Base-by-base conservation (phyloP, 2,329 filamentous ascomycete species). In the Cadophora luteo-olivacea region DNA sequence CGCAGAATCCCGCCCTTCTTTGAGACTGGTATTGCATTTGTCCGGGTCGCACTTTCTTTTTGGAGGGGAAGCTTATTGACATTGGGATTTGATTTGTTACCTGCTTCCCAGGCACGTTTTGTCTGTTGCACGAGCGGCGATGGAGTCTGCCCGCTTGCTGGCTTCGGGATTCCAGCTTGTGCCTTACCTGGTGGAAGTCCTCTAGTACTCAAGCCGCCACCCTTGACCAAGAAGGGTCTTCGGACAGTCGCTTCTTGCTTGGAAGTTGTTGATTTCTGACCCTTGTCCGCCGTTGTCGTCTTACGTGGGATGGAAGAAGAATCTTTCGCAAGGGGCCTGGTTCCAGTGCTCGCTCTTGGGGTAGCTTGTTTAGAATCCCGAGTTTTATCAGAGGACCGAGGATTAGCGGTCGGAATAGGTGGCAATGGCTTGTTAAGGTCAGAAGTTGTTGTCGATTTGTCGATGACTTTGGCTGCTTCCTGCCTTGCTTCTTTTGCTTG, bases 361-460 rank as follows among this genome's bases (percentile, higher is more conserved):
- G 57, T 60, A 3, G 57, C 36, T 25, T 16, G n/a, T 41, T 19
- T 19, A 4, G 33, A 36, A 41, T 19, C 19, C 57, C 25, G 11
- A 45, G 36, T 22, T 24, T 25, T 60, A 6, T 25, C 57, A 24
- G 33, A 41, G 11, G 36, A 24, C 14, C 33, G 32, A 24, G 33
- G 19, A 9, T 58, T 41, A 11, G 4, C 25, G 16, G 12, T 45
- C n/a, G 60, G 60, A 32, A 52, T 32, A 5, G 25, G 19, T 24
- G 61, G 45, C 8, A 63, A 45, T 36, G 61, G 45, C 29, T 63
- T 63, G 25, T 52, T 52, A 16, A 25, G 29, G 16, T 19, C 45
- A 16, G 29, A 24, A 4, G 14, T 36, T 14, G 45, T 36, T n/a
- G 29, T 51, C 41, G 41, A 45, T 45, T 19, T 45, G 4, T 19